phyloP scores from a whole-genome alignment of 2,329 filamentous ascomycete species.

The Pestalotiopsis sp. region DNA sequence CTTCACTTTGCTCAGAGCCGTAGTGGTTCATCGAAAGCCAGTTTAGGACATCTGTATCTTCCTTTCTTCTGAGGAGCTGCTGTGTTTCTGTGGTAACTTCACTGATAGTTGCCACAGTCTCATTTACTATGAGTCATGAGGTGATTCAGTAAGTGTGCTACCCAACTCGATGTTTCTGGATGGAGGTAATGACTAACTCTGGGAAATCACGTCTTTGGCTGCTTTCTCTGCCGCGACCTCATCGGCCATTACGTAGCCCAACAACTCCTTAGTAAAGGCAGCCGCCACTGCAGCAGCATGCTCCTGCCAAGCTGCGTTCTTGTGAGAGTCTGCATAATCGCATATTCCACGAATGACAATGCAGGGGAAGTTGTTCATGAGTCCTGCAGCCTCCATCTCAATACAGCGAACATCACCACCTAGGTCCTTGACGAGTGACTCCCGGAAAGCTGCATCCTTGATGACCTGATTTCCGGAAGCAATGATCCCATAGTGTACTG shows the following conservation, averaged over 20 bases:
- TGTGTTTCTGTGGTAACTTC: no score
- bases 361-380: slow-evolving; percentile 25
- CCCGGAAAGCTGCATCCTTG: slow-evolving; percentile 21
- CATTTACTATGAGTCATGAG: no score
- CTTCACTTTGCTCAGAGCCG: slow-evolving; percentile 39
- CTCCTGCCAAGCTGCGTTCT: slow-evolving; percentile 25
- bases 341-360: slow-evolving; percentile 28
- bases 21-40: slow-evolving; percentile 42
- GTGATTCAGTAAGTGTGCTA: no score
- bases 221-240: background rate
- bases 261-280: slow-evolving; percentile 21
- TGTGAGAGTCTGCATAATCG: slow-evolving; percentile 28
- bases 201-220: background rate
- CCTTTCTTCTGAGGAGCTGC: background rate
- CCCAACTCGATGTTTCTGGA: no score
- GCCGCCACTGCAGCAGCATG: slow-evolving; percentile 21
- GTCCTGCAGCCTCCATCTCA: slow-evolving; percentile 21
- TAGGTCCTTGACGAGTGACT: slow-evolving; percentile 15
- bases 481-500: slow-evolving; percentile 26
- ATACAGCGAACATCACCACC: slow-evolving; percentile 19
- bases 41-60: slow-evolving; percentile 25
- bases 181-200: background rate
- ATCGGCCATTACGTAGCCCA: background rate
- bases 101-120: no score
- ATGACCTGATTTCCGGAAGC: slow-evolving; percentile 27